Evolutionary conservation across 2,329 filamentous ascomycete genomes (phyloP).

Genomic region (Colletotrichum chrysophilum): DNA sequence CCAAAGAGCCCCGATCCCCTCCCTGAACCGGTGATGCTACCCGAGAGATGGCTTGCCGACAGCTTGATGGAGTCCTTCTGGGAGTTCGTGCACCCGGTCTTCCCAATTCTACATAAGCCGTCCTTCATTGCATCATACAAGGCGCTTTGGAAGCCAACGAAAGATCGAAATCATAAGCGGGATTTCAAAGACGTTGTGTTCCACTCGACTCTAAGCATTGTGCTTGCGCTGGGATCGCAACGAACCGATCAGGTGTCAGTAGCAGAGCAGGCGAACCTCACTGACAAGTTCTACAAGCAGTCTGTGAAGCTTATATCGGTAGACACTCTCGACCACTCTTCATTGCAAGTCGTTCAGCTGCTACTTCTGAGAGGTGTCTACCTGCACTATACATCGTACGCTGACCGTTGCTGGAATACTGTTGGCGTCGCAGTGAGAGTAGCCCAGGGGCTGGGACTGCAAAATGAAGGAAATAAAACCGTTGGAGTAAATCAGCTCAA

Average conservation of each 20-base stretch:
- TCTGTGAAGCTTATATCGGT: conserved; percentile 28
- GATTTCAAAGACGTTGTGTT: conserved; percentile 19
- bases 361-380: conserved; percentile 32
- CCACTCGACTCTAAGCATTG: conserved; percentile 31
- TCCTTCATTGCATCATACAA: conserved; percentile 17
- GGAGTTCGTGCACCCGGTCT: conserved; percentile 24
- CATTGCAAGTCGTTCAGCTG: conserved; percentile 31
- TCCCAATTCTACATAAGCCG: conserved; percentile 17
- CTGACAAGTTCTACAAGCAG: conserved; percentile 31
- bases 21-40: not conserved
- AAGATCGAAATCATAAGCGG: not conserved
- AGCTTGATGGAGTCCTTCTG: conserved; percentile 12
- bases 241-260: conserved; percentile 18
- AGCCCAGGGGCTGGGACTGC: conserved; percentile 32
- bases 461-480: conserved; percentile 15
- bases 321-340: conserved; percentile 29
- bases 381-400: conserved; percentile 30
- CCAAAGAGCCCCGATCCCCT: not conserved
- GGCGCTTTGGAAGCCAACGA: conserved; percentile 1
- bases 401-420: conserved; percentile 34
- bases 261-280: conserved; percentile 7
- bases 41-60: conserved; percentile 1
- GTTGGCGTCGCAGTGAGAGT: conserved; percentile 32
- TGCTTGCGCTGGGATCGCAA: conserved; percentile 33
- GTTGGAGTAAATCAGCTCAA: conserved; percentile 23